Evolutionary conservation across 495 filamentous ascomycete species (phyloP), one percentile per base, ranked within the genome.

Genomic region (Annulohypoxylon moriforme): DNA sequence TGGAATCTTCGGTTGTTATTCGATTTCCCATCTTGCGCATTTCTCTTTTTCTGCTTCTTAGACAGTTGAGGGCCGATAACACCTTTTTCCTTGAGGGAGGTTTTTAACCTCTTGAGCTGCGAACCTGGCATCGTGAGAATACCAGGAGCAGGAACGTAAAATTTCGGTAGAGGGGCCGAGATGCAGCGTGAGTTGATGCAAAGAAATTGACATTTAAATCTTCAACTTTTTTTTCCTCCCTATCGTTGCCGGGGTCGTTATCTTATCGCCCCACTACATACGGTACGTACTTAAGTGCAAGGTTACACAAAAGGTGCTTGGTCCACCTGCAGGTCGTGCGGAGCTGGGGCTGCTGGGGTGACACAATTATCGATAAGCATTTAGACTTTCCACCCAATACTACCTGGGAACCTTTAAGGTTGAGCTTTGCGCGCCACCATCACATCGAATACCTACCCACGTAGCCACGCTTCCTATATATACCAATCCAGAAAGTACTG

Each of bases 81-180:
- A 22, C 96, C 95, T 64, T 94, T 92, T 29, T 96, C 92, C 64
- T 88, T 87, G 11, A 99, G 86, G 5, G 94, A 97, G 64, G 91
- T 85, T 81, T 97, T 99, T 14, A 99, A 87, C 81, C 94, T 93
- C 80, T 98, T 98, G 16, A 99, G 86, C 81, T 99, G 96, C 7
- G 96, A 99, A 67, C 94, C 93, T 60, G 95, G 87, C 96, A 99
- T 99, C 65, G 71, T 83, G 59, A 8, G 9, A 34, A 22, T 22
- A 42, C 27, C 44, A 16, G 25, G 33, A 29, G 31, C 16, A 34
- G 16, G 44, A 52, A 38, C 24, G 14, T 27, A 10, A 34, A 20
- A 4, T 36, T 44, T 52, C 25, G 36, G 40, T 60, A 20, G 8
- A 36, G 53, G 47, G 57, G 24, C 46, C 25, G 31, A 52, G 36